phyloP scores from a whole-genome alignment of 164 flowering plant species.

The Umbellularia californica region DNA sequence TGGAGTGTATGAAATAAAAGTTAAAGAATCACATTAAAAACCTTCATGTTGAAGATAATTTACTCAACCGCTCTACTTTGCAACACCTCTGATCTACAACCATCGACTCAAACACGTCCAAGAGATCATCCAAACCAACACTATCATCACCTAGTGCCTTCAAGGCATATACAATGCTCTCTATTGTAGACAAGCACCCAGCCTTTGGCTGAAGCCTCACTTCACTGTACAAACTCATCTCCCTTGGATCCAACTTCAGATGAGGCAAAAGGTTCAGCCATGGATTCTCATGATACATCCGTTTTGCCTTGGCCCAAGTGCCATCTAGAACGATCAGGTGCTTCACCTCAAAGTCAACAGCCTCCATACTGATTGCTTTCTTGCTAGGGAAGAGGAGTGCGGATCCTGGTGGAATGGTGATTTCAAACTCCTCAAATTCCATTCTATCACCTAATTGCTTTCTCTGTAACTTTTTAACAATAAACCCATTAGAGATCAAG shows the following conservation, averaged over 20 bases:
- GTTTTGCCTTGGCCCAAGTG: constrained; percentile 86
- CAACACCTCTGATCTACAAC: constrained; percentile 73
- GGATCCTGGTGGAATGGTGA: constrained; percentile 61
- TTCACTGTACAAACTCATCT: constrained; percentile 63
- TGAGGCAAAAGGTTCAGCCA: constrained; percentile 85
- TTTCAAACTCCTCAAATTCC: constrained; percentile 51
- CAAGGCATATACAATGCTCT: constrained; percentile 74
- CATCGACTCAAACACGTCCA: constrained; percentile 82
- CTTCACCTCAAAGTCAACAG: constrained; percentile 51
- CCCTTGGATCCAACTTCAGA: constrained; percentile 57
- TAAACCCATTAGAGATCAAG: constrained; percentile 50
- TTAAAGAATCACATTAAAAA: neutral
- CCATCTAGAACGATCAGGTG: constrained; percentile 84
- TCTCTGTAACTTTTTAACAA: constrained; percentile 46
- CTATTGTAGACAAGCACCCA: constrained; percentile 82
- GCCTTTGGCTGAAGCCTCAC: constrained; percentile 73
- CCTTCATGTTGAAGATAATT: constrained; percentile 11
- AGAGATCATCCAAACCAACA: constrained; percentile 53
- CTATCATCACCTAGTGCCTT: constrained; percentile 55
- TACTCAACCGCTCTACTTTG: constrained; percentile 58
- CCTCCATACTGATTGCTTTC: constrained; percentile 35
- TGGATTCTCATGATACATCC: constrained; percentile 81
- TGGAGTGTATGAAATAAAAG: neutral
- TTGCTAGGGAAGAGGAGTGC: constrained; percentile 67
- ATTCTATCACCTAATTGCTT: constrained; percentile 15